Conservation (phyloP, 1,284 basidiomycete genomes). For the Exobasidium rhododendri region DNA sequence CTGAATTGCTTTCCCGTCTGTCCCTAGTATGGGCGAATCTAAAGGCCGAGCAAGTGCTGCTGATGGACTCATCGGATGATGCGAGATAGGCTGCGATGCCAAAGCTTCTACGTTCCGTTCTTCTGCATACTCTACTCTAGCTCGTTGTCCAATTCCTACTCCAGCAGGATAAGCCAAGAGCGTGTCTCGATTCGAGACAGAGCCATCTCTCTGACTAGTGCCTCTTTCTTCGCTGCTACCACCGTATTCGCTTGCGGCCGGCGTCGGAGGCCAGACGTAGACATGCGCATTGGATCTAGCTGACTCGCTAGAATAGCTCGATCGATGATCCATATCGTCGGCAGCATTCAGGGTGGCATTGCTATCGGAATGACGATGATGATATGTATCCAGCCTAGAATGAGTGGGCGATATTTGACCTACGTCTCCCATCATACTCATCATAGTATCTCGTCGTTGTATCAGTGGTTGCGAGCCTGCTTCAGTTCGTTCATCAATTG, state of each 20-base stretch:
- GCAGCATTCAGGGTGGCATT: not conserved
- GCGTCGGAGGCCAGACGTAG: constrained; percentile 45
- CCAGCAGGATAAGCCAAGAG: not conserved
- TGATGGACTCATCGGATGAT: constrained; percentile 29
- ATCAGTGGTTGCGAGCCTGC: not conserved
- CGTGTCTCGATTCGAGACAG: not conserved
- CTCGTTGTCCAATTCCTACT: constrained; percentile 6
- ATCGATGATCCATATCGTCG: not conserved
- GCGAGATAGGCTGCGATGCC: not conserved
- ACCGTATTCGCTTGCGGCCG: constrained; percentile 20
- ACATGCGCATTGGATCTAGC: constrained; percentile 24
- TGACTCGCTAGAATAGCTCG: not conserved
- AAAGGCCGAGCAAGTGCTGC: constrained; percentile 23
- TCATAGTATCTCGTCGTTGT: constrained; percentile 8
- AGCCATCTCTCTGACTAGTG: not conserved
- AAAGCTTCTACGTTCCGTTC: not conserved
- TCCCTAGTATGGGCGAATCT: constrained; percentile 18
- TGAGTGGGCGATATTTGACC: constrained; percentile 8
- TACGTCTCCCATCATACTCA: constrained; percentile 27
- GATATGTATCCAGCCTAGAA: not conserved
- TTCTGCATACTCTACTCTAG: constrained; percentile 4
- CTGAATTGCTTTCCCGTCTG: constrained; percentile 14
- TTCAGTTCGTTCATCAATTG: not conserved
- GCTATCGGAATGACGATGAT: not conserved
- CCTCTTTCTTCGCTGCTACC: not conserved